Conservation (phyloP, 2,329 filamentous ascomycete species). For the Emergomyces pasteurianus region DNA sequence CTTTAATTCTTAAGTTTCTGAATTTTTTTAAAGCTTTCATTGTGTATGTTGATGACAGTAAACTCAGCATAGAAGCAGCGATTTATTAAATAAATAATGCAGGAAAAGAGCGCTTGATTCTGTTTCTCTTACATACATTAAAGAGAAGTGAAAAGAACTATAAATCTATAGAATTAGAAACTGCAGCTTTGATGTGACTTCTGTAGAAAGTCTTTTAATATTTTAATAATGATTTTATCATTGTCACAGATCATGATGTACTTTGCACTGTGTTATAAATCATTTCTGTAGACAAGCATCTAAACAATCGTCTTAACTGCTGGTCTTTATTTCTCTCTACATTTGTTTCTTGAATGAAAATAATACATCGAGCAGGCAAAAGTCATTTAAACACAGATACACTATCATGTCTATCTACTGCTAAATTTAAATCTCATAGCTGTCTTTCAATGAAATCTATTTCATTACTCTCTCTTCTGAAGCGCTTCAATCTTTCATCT, state of each 20-base stretch:
- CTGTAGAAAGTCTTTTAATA: no score
- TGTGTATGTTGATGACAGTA: neutral
- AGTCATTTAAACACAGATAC: neutral
- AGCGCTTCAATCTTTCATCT: no score
- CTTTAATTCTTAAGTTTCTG: no score
- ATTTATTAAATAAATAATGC: neutral
- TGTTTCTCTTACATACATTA: neutral
- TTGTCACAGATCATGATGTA: neutral
- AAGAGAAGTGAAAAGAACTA: neutral
- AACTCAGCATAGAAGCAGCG: neutral
- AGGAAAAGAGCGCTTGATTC: neutral
- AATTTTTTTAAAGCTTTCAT: no score
- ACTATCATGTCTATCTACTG: neutral
- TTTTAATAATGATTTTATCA: neutral
- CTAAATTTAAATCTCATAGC: no score
- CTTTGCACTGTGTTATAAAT: neutral
- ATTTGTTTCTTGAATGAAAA: neutral
- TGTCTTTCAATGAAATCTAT: neutral
- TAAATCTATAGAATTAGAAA: no score
- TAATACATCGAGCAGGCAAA: no score
- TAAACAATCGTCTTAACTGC: neutral
- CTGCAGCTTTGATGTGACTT: no score
- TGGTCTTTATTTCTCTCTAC: neutral
- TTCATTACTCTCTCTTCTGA: neutral
- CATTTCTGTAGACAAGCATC: neutral